Evolutionary conservation across 805 yeast species (phyloP).

Genomic region (Jamesozyma rosinii): DNA sequence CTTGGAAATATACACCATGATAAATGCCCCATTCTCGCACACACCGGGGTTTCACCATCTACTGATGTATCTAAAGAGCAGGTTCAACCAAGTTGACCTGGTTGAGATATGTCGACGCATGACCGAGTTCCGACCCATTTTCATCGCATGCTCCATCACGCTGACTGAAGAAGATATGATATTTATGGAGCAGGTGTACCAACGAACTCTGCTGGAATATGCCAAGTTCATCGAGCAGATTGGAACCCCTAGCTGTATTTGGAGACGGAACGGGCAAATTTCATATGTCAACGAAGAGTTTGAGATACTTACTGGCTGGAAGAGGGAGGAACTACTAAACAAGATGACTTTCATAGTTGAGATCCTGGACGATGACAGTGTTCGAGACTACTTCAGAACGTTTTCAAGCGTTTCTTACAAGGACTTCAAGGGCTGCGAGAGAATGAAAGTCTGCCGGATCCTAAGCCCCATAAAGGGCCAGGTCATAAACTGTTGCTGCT

Average conservation of each 20-base stretch:
- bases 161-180: slow-evolving; percentile 84
- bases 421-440: slow-evolving; percentile 78
- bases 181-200: slow-evolving; percentile 94
- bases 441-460: slow-evolving; percentile 80
- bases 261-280: slow-evolving; percentile 93
- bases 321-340: slow-evolving; percentile 53
- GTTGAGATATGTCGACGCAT: slow-evolving; percentile 78
- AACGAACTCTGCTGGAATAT: slow-evolving; percentile 80
- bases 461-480: slow-evolving; percentile 46
- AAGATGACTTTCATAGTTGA: slow-evolving; percentile 68
- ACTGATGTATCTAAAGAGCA: slow-evolving; percentile 56
- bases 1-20: slow-evolving; percentile 68
- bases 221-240: slow-evolving; percentile 73
- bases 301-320: slow-evolving; percentile 86
- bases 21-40: slow-evolving; percentile 71
- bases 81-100: slow-evolving; percentile 63
- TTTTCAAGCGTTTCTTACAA: slow-evolving; percentile 83
- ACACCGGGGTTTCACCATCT: slow-evolving; percentile 85
- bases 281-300: slow-evolving; percentile 94
- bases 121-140: slow-evolving; percentile 86
- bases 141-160: slow-evolving; percentile 84
- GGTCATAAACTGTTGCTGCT: slow-evolving; percentile 63
- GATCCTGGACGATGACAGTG: slow-evolving; percentile 78
- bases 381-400: slow-evolving; percentile 76
- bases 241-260: slow-evolving; percentile 90